phyloP scores from a whole-genome alignment of 192 early-diverging fungal species.

The Dissophora globulifera region DNA sequence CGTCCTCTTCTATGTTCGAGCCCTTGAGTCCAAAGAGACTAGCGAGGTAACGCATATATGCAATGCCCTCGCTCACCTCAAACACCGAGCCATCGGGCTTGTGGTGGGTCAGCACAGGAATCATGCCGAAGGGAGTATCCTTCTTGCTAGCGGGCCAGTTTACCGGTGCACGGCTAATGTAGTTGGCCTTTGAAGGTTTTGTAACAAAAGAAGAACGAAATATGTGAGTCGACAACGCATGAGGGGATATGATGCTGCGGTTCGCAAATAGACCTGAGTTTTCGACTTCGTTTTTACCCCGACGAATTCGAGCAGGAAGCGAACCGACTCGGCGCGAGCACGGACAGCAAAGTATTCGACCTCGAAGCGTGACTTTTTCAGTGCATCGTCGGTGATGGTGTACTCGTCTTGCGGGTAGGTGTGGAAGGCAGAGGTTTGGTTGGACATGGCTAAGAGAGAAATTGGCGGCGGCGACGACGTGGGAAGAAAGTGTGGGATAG shows the following conservation, averaged over 20 bases:
- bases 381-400: slow-evolving; percentile 15
- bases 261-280: too few species aligned
- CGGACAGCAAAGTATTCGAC: slow-evolving; percentile 40
- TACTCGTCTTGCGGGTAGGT: slow-evolving; percentile 28
- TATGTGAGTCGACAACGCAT: too few species aligned
- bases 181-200: slow-evolving; percentile 19
- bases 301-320: slow-evolving; percentile 33
- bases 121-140: slow-evolving; percentile 37
- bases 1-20: too few species aligned
- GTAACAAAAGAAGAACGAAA: too few species aligned
- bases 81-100: slow-evolving; percentile 29
- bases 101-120: slow-evolving; percentile 34
- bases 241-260: not conserved
- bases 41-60: slow-evolving; percentile 25
- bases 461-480: too few species aligned
- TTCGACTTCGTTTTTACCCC: too few species aligned
- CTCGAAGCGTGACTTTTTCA: slow-evolving; percentile 45
- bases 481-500: too few species aligned
- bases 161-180: slow-evolving; percentile 28
- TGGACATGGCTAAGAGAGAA: too few species aligned
- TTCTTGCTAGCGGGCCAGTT: slow-evolving; percentile 37
- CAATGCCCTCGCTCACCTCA: slow-evolving; percentile 10
- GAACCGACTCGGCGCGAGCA: slow-evolving; percentile 28
- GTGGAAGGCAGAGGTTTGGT: too few species aligned
- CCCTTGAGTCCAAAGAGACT: slow-evolving; percentile 30